Percentiles rank a stretch among this genome's conserved stretches.
Conservation (phyloP, 352 stramenopile genomes). For the Globisporangium nagaii region DNA sequence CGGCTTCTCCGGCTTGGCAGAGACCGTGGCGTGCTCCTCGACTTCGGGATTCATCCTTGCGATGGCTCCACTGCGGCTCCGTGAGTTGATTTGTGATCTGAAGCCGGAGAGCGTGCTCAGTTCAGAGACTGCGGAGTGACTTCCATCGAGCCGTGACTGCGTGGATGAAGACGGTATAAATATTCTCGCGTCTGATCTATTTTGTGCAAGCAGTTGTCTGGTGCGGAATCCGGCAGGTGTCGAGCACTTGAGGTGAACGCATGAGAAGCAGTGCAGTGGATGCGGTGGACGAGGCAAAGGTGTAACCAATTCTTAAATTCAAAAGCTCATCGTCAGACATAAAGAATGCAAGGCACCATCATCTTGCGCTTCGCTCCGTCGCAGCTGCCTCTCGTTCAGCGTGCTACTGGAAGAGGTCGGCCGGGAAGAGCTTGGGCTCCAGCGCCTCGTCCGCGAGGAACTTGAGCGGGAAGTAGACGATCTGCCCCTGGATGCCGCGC, state of each 20-base stretch:
- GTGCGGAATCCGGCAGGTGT: no score
- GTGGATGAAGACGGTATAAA: no score
- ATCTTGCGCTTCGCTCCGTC: neutral
- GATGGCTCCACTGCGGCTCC: neutral
- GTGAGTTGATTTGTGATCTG: neutral
- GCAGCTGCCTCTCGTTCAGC: no score
- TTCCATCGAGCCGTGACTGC: no score
- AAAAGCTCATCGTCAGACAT: no score
- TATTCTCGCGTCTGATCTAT: no score
- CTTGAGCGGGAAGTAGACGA: conserved; percentile 86
- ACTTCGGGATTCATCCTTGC: conserved; percentile 11
- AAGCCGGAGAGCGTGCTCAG: neutral
- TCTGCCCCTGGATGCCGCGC: conserved; percentile 62
- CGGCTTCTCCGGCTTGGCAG: neutral
- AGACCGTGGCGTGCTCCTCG: neutral
- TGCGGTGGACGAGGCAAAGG: no score
- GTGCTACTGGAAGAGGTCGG: conserved; percentile 85
- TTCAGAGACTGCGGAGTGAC: no score
- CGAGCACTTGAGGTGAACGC: no score
- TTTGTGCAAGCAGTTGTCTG: no score
- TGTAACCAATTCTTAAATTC: no score
- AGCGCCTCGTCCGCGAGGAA: conserved; percentile 75
- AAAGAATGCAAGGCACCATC: neutral
- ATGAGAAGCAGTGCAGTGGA: no score
- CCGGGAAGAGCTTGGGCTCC: conserved; percentile 74